Evolutionary conservation across 805 yeast species (phyloP), one percentile per base, ranked within the genome.

Genomic region (Grigorovia humatica): DNA sequence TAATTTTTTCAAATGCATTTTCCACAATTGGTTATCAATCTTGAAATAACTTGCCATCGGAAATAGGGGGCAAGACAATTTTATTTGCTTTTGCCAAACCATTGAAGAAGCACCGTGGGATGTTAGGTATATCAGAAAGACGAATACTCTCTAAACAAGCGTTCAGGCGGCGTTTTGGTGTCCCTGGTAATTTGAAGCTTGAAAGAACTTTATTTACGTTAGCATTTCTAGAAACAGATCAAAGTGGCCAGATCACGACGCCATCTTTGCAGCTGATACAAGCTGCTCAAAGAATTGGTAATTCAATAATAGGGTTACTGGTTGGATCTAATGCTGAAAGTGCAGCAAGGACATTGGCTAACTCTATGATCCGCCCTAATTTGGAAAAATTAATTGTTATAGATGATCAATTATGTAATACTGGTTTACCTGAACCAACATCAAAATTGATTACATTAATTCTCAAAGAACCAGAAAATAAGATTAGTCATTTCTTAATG

Each of bases 261-360:
- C 79, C 86, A 4, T 79, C 95, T 6, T 74, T 88, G 54, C 80
- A 88, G 19, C 75, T 90, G 1, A 64, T 90, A 40, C 72, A 80
- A 12, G 98, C 98, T 12, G 96, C 98, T 18, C 68, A 70, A 49
- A 76, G 81, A 59, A 70, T 90, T 46, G 87, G 88, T 8, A 78
- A 82, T 61, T 91, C 95, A 44, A 74, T 91, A 48, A 82, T 85
- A n/a, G 96, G 90, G 1, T 66, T 90, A 2, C 63, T 88, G 12
- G 74, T 85, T 9, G 96, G 96, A 5, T 66, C 83, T 2, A 67
- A 77, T 2, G 80, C 87, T 2, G 62, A 69, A 55, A 69, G 67
- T 9, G 85, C 80, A 12, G 78, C 77, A 0, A 55, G 68, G n/a
- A 67, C 72, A 51, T 55, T 66, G 8, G 57, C 58, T 40, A 44